phyloP scores from a whole-genome alignment of 768 basidiomycete genomes.

The Lactarius sp. region DNA sequence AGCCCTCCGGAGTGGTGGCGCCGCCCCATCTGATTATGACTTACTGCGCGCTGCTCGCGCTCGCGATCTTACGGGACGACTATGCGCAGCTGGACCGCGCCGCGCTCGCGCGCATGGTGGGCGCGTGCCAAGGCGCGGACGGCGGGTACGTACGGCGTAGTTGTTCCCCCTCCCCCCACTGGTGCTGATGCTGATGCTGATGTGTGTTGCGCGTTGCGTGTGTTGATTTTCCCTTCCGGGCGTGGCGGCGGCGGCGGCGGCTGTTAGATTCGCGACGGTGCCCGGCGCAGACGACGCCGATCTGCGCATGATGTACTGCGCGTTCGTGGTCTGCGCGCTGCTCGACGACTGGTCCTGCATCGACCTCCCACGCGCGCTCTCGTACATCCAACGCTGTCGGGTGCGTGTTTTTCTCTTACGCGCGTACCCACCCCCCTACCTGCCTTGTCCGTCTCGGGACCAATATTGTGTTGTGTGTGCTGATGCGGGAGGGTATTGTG shows the following conservation, averaged over 20 bases:
- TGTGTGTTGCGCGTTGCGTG: no score
- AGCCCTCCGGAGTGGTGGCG: slow-evolving; percentile 42
- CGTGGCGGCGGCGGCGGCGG: no score
- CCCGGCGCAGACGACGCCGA: slow-evolving; percentile 72
- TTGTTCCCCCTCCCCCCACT: slow-evolving; percentile 11
- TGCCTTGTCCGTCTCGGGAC: no score
- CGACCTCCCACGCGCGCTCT: slow-evolving; percentile 52
- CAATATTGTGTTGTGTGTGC: no score
- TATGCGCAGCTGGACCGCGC: slow-evolving; percentile 63
- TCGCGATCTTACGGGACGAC: slow-evolving; percentile 85
- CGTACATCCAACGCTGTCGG: slow-evolving; percentile 66
- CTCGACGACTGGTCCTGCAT: slow-evolving; percentile 76
- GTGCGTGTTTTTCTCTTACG: slow-evolving; percentile 39
- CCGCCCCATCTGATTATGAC: slow-evolving; percentile 85
- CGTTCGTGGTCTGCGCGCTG: slow-evolving; percentile 77
- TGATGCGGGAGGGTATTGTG: no score
- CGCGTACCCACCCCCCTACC: no score
- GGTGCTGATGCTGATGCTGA: no score
- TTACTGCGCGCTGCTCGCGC: slow-evolving; percentile 80
- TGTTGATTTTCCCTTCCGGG: no score
- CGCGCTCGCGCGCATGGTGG: slow-evolving; percentile 64
- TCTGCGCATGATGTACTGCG: slow-evolving; percentile 80
- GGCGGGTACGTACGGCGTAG: slow-evolving; percentile 59
- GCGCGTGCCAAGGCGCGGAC: slow-evolving; percentile 67
- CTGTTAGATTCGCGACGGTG: slow-evolving; percentile 59